Evolutionary conservation across 371 early-diverging fungal genomes (phyloP).

Genomic region (Mucor velutinosus): DNA sequence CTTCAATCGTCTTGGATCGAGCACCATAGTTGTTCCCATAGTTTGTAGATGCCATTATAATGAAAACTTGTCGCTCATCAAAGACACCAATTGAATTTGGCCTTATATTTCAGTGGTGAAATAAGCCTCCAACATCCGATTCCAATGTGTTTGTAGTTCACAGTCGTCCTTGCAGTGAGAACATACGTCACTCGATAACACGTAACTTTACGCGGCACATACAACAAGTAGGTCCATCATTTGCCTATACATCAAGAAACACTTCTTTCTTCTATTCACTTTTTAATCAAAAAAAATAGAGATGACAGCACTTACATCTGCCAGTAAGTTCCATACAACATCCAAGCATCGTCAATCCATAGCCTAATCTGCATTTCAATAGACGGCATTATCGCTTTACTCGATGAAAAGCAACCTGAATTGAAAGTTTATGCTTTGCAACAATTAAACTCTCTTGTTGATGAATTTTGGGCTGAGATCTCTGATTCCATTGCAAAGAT

Average conservation of each 20-base stretch:
- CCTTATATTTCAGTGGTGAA: not conserved
- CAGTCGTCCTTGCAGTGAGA: not conserved
- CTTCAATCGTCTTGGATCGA: conserved; percentile 68
- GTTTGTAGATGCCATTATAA: conserved; percentile 26
- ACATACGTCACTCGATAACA: conserved; percentile 10
- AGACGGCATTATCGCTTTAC: conserved; percentile 92
- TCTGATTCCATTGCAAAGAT: conserved; percentile 94
- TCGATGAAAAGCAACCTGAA: conserved; percentile 91
- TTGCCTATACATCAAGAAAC: not conserved
- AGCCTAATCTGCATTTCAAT: conserved; percentile 10
- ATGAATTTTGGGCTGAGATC: conserved; percentile 97
- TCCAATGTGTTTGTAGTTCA: not conserved
- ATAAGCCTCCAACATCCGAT: conserved; percentile 1
- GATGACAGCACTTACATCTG: conserved; percentile 55
- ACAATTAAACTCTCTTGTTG: conserved; percentile 84
- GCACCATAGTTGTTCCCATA: conserved; percentile 27
- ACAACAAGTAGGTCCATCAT: conserved; percentile 1
- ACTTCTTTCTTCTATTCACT: conserved; percentile 5
- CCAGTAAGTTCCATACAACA: conserved; percentile 35
- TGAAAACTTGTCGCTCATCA: not conserved
- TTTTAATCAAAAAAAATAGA: not conserved
- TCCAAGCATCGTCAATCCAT: not conserved
- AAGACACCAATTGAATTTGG: not conserved
- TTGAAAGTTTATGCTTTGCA: conserved; percentile 91
- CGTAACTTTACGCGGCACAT: conserved; percentile 6